Conservation (phyloP, 495 filamentous ascomycete genomes). For the Trichoderma gamsii region DNA sequence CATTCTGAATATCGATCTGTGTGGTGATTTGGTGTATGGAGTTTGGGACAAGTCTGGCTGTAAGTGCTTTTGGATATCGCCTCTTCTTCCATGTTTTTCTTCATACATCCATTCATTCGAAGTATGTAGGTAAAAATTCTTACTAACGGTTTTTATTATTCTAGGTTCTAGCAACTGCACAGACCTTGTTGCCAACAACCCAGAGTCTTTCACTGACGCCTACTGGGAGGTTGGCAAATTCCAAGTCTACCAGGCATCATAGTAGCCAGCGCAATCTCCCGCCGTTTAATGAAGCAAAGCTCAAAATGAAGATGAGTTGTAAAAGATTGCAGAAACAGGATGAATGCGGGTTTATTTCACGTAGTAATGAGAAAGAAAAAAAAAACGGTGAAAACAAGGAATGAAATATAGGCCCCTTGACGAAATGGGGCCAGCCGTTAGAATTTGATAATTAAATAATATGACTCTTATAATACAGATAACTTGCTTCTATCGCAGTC, state of each 20-base stretch:
- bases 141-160: neutral
- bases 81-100: conserved; percentile 9
- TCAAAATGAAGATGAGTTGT: neutral
- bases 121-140: neutral
- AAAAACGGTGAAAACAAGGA: neutral
- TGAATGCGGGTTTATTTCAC: neutral
- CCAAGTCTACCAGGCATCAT: conserved; percentile 49
- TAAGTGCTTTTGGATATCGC: conserved; percentile 27
- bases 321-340: neutral
- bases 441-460: neutral
- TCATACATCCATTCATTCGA: neutral
- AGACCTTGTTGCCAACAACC: conserved; percentile 58
- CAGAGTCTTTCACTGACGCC: conserved; percentile 51
- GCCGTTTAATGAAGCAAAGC: neutral
- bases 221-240: conserved; percentile 65
- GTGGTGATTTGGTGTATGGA: conserved; percentile 56
- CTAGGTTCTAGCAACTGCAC: conserved; percentile 47
- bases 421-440: too few species aligned
- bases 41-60: conserved; percentile 39
- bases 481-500: neutral
- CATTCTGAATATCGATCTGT: conserved; percentile 64
- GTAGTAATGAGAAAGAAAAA: neutral
- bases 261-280: neutral
- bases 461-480: neutral
- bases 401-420: neutral